Percentiles rank a stretch among this genome's conserved stretches.
Evolutionary conservation across 2,329 filamentous ascomycete genomes (phyloP).

Genomic region (Microascus cirrosus): DNA sequence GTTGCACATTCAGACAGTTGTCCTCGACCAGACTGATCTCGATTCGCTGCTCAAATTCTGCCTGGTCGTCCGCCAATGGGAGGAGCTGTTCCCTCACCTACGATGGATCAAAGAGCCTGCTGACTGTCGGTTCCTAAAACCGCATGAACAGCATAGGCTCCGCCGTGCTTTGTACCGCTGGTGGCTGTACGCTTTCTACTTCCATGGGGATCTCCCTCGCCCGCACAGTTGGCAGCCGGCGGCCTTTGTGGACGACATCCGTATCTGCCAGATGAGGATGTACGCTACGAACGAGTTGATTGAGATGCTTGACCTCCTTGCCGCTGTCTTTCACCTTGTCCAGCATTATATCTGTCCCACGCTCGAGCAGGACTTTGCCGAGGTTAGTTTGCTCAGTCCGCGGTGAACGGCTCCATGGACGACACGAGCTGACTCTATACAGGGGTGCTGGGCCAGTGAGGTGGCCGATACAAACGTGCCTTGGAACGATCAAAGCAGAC

Average conservation of each 20-base stretch:
- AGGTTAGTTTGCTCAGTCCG: slow-evolving; percentile 15
- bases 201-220: slow-evolving; percentile 28
- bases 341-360: slow-evolving; percentile 34
- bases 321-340: slow-evolving; percentile 31
- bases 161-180: slow-evolving; percentile 39
- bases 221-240: slow-evolving; percentile 1
- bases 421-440: not conserved
- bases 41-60: slow-evolving; percentile 21
- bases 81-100: slow-evolving; percentile 28
- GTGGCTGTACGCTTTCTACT: slow-evolving; percentile 43
- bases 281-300: slow-evolving; percentile 30
- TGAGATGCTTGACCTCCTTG: slow-evolving; percentile 32
- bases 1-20: slow-evolving; percentile 11
- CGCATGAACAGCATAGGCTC: slow-evolving; percentile 31
- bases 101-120: slow-evolving; percentile 34
- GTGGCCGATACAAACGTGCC: not conserved
- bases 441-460: not conserved
- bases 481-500: slow-evolving; percentile 24
- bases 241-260: slow-evolving; percentile 23
- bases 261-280: slow-evolving; percentile 30
- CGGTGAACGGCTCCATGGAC: not conserved
- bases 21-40: slow-evolving; percentile 21
- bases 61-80: slow-evolving; percentile 24
- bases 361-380: slow-evolving; percentile 22
- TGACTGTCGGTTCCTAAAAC: slow-evolving; percentile 29